phyloP scores from a whole-genome alignment of 495 filamentous ascomycete genomes.

The Neohortaea acidophila region DNA sequence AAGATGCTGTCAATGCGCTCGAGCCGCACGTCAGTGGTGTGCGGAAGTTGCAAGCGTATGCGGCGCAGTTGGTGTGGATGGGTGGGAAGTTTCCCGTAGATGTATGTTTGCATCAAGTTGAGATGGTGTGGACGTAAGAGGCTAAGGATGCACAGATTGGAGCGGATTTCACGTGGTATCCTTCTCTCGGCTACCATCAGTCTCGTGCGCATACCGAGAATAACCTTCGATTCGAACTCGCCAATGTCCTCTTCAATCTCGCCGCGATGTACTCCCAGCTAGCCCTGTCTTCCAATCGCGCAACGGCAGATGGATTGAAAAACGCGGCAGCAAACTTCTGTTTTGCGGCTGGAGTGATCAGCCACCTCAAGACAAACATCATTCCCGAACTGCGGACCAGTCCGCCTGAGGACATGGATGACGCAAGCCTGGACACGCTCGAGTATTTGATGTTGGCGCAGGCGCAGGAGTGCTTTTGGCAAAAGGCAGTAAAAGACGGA shows the following conservation, averaged over 20 bases:
- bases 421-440: slow-evolving; percentile 66
- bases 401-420: slow-evolving; percentile 93
- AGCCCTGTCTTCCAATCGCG: slow-evolving; percentile 65
- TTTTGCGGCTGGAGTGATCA: slow-evolving; percentile 69
- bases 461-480: slow-evolving; percentile 95
- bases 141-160: slow-evolving; percentile 49
- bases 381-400: slow-evolving; percentile 72
- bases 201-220: slow-evolving; percentile 65
- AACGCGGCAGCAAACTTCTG: slow-evolving; percentile 84
- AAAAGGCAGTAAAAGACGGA: slow-evolving; percentile 87
- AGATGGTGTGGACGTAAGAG: not conserved
- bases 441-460: slow-evolving; percentile 77
- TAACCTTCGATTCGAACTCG: slow-evolving; percentile 87
- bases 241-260: slow-evolving; percentile 86
- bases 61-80: slow-evolving; percentile 87
- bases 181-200: slow-evolving; percentile 79
- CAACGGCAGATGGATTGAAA: slow-evolving; percentile 69
- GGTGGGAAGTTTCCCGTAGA: slow-evolving; percentile 93
- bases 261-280: slow-evolving; percentile 88
- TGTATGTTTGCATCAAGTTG: slow-evolving; percentile 35
- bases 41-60: slow-evolving; percentile 71
- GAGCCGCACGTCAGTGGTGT: slow-evolving; percentile 86
- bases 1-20: slow-evolving; percentile 68
- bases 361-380: slow-evolving; percentile 60
- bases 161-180: slow-evolving; percentile 90